These are phyloP conservation scores for Linnemannia exigua DNA, from an alignment of 192 early-diverging fungal species.

Conservation along the genomic window DNA sequence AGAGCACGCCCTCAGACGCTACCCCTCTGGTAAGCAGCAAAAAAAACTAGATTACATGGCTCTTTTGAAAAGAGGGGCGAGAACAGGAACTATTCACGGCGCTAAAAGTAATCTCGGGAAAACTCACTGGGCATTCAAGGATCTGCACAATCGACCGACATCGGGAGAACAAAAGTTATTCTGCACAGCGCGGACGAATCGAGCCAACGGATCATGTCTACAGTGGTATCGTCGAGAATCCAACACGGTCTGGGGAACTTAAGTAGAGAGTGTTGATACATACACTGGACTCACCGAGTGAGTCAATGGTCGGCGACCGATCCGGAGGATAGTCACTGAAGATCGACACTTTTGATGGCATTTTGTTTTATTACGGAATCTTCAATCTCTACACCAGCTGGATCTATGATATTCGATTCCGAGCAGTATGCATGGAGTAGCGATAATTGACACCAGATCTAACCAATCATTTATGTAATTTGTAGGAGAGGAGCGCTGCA, in stretches of 20 bases:
- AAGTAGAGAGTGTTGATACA: neutral
- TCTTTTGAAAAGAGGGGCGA: neutral
- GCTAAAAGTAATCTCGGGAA: neutral
- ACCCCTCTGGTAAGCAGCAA: constrained; percentile 82
- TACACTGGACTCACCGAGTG: too few species aligned
- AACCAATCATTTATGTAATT: neutral
- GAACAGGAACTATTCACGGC: neutral
- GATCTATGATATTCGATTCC: neutral
- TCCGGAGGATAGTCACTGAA: neutral
- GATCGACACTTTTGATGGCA: neutral
- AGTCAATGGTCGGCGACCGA: neutral
- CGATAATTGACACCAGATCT: neutral
- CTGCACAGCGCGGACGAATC: too few species aligned
- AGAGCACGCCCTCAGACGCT: constrained; percentile 95
- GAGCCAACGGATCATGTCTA: too few species aligned
- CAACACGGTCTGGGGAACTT: neutral
- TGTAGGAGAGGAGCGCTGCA: constrained; percentile 96
- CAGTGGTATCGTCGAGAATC: neutral
- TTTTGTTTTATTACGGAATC: neutral
- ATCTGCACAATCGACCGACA: too few species aligned
- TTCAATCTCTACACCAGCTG: neutral
- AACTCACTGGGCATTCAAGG: too few species aligned
- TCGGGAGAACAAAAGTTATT: too few species aligned
- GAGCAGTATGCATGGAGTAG: neutral
- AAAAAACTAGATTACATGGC: neutral